phyloP scores from a whole-genome alignment of 352 stramenopile species.

The Hyaloperonospora arabidopsidis region DNA sequence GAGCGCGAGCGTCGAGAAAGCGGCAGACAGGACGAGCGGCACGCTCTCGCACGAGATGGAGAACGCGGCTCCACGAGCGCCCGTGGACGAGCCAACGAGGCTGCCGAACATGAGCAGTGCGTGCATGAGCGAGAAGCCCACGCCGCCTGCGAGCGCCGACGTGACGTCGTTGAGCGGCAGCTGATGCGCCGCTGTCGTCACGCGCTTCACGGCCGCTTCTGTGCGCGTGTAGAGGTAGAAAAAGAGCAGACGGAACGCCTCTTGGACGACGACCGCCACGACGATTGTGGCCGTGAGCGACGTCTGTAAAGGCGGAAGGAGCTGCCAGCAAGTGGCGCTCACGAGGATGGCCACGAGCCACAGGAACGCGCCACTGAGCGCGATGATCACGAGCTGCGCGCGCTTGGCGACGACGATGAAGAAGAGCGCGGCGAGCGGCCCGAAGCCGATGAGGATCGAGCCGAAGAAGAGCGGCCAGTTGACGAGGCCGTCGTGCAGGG shows the following conservation, averaged over 20 bases:
- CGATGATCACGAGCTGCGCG: slow-evolving; percentile 78
- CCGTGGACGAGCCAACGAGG: slow-evolving; percentile 59
- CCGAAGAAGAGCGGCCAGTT: slow-evolving; percentile 84
- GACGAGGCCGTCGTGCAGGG: slow-evolving; percentile 54
- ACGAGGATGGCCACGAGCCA: slow-evolving; percentile 79
- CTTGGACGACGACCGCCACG: slow-evolving; percentile 61
- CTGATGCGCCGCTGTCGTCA: slow-evolving; percentile 68
- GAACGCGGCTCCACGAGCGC: slow-evolving; percentile 63
- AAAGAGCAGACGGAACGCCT: slow-evolving; percentile 60
- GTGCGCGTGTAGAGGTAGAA: slow-evolving; percentile 74
- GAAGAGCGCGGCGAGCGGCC: slow-evolving; percentile 64
- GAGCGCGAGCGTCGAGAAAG: slow-evolving; percentile 64
- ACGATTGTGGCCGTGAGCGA: slow-evolving; percentile 70
- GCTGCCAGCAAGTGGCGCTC: slow-evolving; percentile 62
- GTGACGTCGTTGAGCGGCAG: slow-evolving; percentile 82
- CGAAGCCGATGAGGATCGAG: slow-evolving; percentile 74
- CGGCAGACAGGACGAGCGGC: slow-evolving; percentile 60
- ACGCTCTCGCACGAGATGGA: slow-evolving; percentile 60
- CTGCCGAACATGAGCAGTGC: slow-evolving; percentile 81
- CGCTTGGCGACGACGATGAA: slow-evolving; percentile 72
- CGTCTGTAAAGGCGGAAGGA: slow-evolving; percentile 66
- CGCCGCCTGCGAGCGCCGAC: slow-evolving; percentile 65
- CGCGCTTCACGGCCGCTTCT: slow-evolving; percentile 61
- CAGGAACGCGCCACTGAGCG: slow-evolving; percentile 71
- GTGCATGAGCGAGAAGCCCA: slow-evolving; percentile 80